Conservation (phyloP, 768 basidiomycete species). For the Boletus subcaerulescens region DNA sequence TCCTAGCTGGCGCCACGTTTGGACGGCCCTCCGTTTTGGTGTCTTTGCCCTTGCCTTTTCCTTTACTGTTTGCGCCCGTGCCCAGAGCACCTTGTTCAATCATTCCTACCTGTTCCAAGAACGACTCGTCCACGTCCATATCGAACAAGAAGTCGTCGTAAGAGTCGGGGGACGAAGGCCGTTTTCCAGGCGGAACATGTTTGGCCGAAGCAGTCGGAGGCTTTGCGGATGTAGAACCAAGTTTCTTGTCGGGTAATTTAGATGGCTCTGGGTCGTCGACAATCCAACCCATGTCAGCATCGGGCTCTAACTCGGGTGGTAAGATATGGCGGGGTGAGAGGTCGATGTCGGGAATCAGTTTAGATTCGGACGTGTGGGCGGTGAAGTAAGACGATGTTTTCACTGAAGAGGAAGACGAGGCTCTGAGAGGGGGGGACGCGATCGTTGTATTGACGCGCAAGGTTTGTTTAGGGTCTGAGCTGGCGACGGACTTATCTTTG, state of each 20-base stretch:
- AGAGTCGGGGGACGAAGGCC: conserved; percentile 23
- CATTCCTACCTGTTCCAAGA: conserved; percentile 38
- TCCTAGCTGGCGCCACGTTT: not conserved
- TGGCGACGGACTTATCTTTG: not conserved
- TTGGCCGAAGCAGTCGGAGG: not conserved
- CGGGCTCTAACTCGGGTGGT: conserved; percentile 14
- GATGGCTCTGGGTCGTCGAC: conserved; percentile 30
- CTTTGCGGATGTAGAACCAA: conserved; percentile 10
- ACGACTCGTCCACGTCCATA: conserved; percentile 36
- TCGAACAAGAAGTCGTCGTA: conserved; percentile 36
- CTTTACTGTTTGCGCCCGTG: conserved; percentile 10
- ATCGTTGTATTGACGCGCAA: not conserved
- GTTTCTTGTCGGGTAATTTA: not conserved
- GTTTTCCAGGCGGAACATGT: conserved; percentile 3
- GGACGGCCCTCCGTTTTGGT: not conserved
- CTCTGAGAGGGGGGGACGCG: conserved; percentile 11
- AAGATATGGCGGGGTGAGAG: conserved; percentile 30
- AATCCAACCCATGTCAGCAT: conserved; percentile 28
- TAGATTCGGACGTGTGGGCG: conserved; percentile 2
- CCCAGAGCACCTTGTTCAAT: conserved; percentile 22
- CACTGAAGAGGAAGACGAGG: conserved; percentile 1
- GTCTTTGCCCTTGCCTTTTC: conserved; percentile 21
- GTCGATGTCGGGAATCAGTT: conserved; percentile 24
- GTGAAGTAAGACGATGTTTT: conserved; percentile 23
- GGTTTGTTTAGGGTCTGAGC: not conserved